Base-by-base conservation (phyloP, 805 yeast species). In the Saccharomyces cerevisiae region DNA sequence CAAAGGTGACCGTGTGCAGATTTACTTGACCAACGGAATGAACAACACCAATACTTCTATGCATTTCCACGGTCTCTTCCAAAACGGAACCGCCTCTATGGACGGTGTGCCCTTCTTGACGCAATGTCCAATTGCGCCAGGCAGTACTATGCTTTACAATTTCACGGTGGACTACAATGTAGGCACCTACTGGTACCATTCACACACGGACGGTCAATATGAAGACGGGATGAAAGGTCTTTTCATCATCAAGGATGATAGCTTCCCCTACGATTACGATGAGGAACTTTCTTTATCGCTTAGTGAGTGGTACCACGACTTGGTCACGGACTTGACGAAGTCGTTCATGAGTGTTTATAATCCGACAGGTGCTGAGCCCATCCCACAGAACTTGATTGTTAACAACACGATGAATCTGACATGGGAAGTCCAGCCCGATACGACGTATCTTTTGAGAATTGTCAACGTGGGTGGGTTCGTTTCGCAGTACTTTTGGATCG, bases 291-390 rank as follows among this genome's bases (percentile, higher is more conserved):
- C 79, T 14, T 66, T 92, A 57, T 73, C 87, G 8, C 62, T 94
- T 47, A 76, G 86, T 49, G 99, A 94, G 65, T 91, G 97, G 96
- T 94, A 94, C 74, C 96, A 89, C 69, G 77, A 65, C 10, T 53
- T 64, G 4, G 76, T 84, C 31, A 74, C 75, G 27, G 80, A 71
- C 41, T 74, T 86, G 60, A 73, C 69, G 22, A 73, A 77, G 17
- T 55, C 62, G 41, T 91, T 94, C 74, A 67, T 90, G 76, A 80
- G 74, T 60, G 69, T 84, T 58, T 83, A 77, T 75, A 94, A 94
- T 72, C 99, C 99, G 55, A 89, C 97, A 9, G 99, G 99, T 66
- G 97, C 98, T 47, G 99, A 94, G 74, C 99, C 99, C 51, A 84
- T 94, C 61, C 99, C 99, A 8, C 86, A 87, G 61, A 74, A 76